These are phyloP conservation scores for Borovskyia barvae DNA, from an alignment of 208 protist species.

Conservation along the genomic window DNA sequence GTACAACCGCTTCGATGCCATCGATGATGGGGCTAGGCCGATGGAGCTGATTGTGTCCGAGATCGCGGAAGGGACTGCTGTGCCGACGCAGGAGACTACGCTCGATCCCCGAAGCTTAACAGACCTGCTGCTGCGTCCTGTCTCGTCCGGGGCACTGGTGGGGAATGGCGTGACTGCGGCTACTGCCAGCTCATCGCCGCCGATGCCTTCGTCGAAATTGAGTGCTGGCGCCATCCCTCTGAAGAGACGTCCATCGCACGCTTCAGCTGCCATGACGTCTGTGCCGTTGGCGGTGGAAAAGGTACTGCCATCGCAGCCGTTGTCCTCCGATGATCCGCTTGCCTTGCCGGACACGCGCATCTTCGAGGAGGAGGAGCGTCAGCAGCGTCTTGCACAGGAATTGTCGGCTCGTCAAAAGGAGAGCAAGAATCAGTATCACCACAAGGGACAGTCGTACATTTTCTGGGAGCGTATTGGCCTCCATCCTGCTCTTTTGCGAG, in stretches of 20 bases:
- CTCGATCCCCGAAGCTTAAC: slow-evolving; percentile 79
- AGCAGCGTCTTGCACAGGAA: slow-evolving; percentile 20
- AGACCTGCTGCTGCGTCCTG: slow-evolving; percentile 52
- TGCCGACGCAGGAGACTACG: slow-evolving; percentile 48
- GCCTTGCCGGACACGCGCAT: slow-evolving; percentile 36
- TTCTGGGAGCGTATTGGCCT: slow-evolving; percentile 85
- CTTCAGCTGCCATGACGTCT: neutral
- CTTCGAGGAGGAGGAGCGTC: slow-evolving; percentile 34
- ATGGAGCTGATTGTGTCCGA: slow-evolving; percentile 65
- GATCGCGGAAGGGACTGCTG: slow-evolving; percentile 58
- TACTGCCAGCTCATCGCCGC: neutral
- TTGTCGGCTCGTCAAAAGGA: slow-evolving; percentile 7
- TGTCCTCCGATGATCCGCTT: slow-evolving; percentile 43
- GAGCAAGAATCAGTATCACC: slow-evolving; percentile 78
- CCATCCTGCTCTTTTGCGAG: slow-evolving; percentile 61
- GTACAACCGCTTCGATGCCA: slow-evolving; percentile 67
- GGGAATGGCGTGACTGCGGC: neutral
- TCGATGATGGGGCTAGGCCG: slow-evolving; percentile 50
- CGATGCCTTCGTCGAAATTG: neutral
- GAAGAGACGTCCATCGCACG: neutral
- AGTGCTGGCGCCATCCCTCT: no score
- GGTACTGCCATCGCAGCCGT: slow-evolving; percentile 32
- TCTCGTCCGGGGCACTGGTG: neutral
- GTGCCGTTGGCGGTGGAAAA: slow-evolving; percentile 14
- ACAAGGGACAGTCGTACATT: slow-evolving; percentile 69